A percentile compares a stretch with the other conserved stretches of the same genome.
These are phyloP conservation scores for Yamadazyma tumulicola DNA, from an alignment of 805 yeast species.

Conservation along the genomic window DNA sequence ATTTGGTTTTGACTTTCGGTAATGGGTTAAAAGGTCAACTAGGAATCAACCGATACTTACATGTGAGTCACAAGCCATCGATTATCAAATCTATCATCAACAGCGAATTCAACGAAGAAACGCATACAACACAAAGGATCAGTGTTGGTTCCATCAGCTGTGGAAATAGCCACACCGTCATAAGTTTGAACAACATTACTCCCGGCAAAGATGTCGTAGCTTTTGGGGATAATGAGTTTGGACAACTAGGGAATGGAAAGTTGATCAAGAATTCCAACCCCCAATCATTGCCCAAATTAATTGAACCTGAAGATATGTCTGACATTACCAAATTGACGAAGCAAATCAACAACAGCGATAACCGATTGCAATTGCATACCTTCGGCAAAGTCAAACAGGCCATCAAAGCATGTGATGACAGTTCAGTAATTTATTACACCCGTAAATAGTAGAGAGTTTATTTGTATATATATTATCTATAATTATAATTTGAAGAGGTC, in stretches of 20 bases:
- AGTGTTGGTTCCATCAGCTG: slow-evolving; percentile 51
- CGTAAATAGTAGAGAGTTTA: slow-evolving; percentile 12
- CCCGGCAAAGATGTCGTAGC: slow-evolving; percentile 52
- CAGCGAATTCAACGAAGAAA: slow-evolving; percentile 52
- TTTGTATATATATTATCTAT: not conserved
- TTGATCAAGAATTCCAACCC: slow-evolving; percentile 58
- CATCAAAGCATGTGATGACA: slow-evolving; percentile 57
- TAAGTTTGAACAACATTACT: slow-evolving; percentile 50
- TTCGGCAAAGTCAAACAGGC: slow-evolving; percentile 48
- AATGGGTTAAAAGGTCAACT: slow-evolving; percentile 82
- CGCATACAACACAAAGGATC: slow-evolving; percentile 39
- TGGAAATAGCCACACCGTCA: slow-evolving; percentile 65
- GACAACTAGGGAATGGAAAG: slow-evolving; percentile 85
- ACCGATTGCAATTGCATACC: slow-evolving; percentile 41
- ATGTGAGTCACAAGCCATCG: slow-evolving; percentile 67
- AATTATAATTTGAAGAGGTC: slow-evolving; percentile 64
- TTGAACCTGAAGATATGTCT: slow-evolving; percentile 49
- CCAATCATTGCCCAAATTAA: slow-evolving; percentile 46
- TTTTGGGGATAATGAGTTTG: slow-evolving; percentile 84
- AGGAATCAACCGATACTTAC: slow-evolving; percentile 74
- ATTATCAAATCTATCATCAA: slow-evolving; percentile 50
- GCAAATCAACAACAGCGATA: slow-evolving; percentile 30
- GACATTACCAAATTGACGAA: slow-evolving; percentile 24
- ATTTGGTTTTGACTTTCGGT: slow-evolving; percentile 64
- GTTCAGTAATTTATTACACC: slow-evolving; percentile 63